Evolutionary conservation across 2,329 filamentous ascomycete genomes (phyloP), one percentile per base, ranked within the genome.

Genomic region (Claviceps capensis): DNA sequence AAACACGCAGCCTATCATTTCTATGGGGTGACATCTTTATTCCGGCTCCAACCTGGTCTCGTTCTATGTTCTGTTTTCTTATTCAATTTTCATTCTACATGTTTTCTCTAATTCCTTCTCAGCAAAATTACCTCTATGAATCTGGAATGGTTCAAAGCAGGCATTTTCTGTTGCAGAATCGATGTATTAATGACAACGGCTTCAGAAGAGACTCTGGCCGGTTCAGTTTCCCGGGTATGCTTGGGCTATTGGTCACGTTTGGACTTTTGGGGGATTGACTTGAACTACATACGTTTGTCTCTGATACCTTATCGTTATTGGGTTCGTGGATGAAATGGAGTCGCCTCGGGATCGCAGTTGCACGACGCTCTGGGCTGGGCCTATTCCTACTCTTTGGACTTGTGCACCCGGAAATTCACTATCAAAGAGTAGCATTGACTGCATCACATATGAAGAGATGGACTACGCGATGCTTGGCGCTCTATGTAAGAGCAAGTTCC

Each of bases 391-490:
- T 46, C n/a, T 50, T 11, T 26, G 9, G n/a, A n/a, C 42, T 23
- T 46, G 5, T 34, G 11, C 16, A 40, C 16, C 22, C n/a, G 5
- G 42, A 11, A 17, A 16, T 46, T 16, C 6, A 37, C 26, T 16
- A 13, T 42, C 40, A 43, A 49, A 43, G n/a, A 44, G 4, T 19
- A 41, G 49, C 36, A 46, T 38, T 36, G 40, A 41, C 37, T 48
- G 52, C 52, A 50, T 53, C 43, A 36, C 13, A 42, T 19, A 42
- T 34, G 44, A 51, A 43, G 50, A 51, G 50, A 47, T 30, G 50
- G 50, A 47, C 13, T 42, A 11, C 8, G 50, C 38, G 37, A 47
- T 41, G 26, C 17, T 47, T 41, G 50, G 37, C 44, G 30, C 38
- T 41, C n/a, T 47, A 30, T 9, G 7, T 14, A 42, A 22, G 47